Evolutionary conservation across 2,329 filamentous ascomycete species (phyloP), one percentile per base, ranked within the genome.

Genomic region (Trichoderma polysporum): DNA sequence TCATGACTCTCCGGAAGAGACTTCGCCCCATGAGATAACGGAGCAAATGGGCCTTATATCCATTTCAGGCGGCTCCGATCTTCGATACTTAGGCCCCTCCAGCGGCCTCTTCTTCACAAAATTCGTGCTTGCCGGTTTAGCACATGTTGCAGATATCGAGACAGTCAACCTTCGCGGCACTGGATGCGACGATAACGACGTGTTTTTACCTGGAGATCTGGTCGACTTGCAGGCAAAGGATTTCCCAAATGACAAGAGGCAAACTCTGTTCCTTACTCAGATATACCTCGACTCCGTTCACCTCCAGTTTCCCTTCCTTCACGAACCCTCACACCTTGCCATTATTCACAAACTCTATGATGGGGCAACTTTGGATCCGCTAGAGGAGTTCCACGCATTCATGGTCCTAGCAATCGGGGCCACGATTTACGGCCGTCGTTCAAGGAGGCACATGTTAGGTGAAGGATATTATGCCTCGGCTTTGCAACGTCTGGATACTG

Each of bases 31-130:
- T 68, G 83, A 86, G 68, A 84, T 86, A 17, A 65, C 62, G 22
- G 62, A 65, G 25, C 62, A 65, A 29, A 65, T 65, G 41, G 84
- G 84, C 0, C 71, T 86, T 15, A 79, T 86, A 0, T 84, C 84
- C 0, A 74, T 86, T 1, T 82, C 81, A 1, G 77, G 77, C 3
- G 82, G 80, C 27, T 76, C 79, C 50, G 82, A 84, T 22, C 81
- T 81, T 3, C 78, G 82, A 66, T 86, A 86, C 56, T 82, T 86
- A 15, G 85, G 85, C 0, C 84, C 85, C 2, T 86, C 85, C 0
- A 86, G 84, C 41, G 85, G 84, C 1, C 85, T 84, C 66, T 84
- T 85, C 49, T 78, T 86, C 13, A 83, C 83, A 2, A 81, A 82
- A 1, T 75, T 85, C 2, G 79, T 86, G 70, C 77, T 86, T 13